Percentiles rank a stretch among this genome's conserved stretches.
phyloP scores from a whole-genome alignment of 495 filamentous ascomycete species.

The Coniosporium apollinis region DNA sequence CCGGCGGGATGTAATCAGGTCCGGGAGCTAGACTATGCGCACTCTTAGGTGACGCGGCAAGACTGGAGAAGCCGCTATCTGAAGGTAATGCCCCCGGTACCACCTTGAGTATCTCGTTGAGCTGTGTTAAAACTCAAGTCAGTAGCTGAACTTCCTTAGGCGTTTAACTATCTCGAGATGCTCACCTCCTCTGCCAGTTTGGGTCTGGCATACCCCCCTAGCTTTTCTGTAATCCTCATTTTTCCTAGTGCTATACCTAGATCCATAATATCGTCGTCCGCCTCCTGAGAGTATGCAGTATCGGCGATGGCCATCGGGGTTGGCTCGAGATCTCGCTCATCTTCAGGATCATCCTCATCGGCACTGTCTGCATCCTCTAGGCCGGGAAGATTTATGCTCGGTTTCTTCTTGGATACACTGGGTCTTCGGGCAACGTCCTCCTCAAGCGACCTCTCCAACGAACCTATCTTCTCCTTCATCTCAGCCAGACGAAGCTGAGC shows the following conservation, averaged over 20 bases:
- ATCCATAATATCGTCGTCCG: constrained; percentile 48
- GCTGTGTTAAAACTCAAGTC: background rate
- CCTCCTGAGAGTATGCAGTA: constrained; percentile 43
- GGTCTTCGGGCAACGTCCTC: constrained; percentile 30
- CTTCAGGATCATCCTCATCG: constrained; percentile 28
- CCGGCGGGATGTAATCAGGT: constrained; percentile 24
- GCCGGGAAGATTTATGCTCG: constrained; percentile 11
- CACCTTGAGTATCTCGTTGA: constrained; percentile 6
- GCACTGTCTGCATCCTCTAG: constrained; percentile 16
- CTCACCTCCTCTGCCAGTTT: constrained; percentile 50
- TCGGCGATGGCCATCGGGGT: constrained; percentile 40
- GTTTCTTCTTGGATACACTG: constrained; percentile 4
- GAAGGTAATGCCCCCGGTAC: background rate
- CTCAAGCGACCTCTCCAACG: constrained; percentile 43
- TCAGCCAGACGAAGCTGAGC: constrained; percentile 44
- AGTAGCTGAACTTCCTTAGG: background rate
- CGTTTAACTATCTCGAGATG: constrained; percentile 1
- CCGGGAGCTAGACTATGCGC: constrained; percentile 13
- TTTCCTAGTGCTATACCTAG: constrained; percentile 52
- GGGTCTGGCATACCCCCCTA: constrained; percentile 38
- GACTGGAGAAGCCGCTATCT: background rate
- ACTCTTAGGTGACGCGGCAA: too few species aligned
- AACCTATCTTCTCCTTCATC: constrained; percentile 54
- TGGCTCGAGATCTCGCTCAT: constrained; percentile 31
- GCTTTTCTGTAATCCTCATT: constrained; percentile 54